Evolutionary conservation across 1,139 yeast species (phyloP), one percentile per base, ranked within the genome.

Genomic region (Hansenula sp.): DNA sequence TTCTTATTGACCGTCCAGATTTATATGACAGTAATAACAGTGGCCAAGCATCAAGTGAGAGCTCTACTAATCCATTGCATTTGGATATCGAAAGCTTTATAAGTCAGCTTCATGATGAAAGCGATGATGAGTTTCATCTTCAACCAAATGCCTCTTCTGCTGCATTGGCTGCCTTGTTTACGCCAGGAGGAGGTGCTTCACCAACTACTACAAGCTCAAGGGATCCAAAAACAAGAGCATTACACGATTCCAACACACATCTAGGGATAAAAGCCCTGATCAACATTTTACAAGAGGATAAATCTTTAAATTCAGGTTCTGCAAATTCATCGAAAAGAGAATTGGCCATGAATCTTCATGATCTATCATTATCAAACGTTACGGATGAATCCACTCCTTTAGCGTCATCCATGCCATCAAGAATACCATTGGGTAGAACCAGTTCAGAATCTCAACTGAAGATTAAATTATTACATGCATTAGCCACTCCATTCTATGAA

Each of bases 401-500:
- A n/a, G 12, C 41, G 2, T 5, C 19, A 24, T 36, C 45, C 16
- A 49, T 44, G 29, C 44, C 46, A 30, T 50, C 61, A 11, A 55
- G 55, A 40, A 41, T 16, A 16, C 47, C 17, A 44, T 38, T 12
- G 40, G 39, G 17, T 47, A 27, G 50, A 51, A 12, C 41, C 47
- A 12, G 59, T 13, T 60, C 67, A 40, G 69, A 76, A 37, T 71
- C 72, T 35, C 58, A 70, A 8, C 59, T 84, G 36, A 79, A 75
- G 50, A 72, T 72, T 16, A 77, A 76, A 48, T 61, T 84, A 16
- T 60, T 84, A 35, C 78, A 81, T 57, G 89, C 91, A 5, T 67
- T 84, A 47, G 86, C 93, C 0, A 83, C 86, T 12, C 93, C 93
- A 2, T 84, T 84, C 60, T 77, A 81, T 43, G 90, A 84, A 54